A percentile compares a stretch with the other conserved stretches of the same genome.
These are phyloP conservation scores for Acanthamoeba culbertsoni DNA, from an alignment of 208 protist genomes.

Conservation along the genomic window DNA sequence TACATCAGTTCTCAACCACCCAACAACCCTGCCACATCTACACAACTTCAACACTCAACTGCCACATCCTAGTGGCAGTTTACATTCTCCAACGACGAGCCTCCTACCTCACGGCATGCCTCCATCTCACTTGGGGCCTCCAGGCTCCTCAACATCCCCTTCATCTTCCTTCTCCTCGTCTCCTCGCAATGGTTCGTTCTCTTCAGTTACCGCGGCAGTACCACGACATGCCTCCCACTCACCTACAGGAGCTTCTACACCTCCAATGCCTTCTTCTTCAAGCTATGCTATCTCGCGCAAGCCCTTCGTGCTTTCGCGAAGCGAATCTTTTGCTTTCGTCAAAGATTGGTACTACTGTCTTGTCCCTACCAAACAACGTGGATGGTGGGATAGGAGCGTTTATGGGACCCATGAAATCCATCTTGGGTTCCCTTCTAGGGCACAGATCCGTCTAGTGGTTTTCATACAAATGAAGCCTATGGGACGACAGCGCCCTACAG, in stretches of 20 bases:
- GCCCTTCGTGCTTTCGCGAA: neutral
- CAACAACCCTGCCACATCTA: neutral
- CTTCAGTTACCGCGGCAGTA: neutral
- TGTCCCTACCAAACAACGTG: neutral
- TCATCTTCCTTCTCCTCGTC: neutral
- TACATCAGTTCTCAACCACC: neutral
- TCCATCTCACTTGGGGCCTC: neutral
- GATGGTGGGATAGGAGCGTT: no score
- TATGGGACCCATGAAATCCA: no score
- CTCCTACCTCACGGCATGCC: neutral
- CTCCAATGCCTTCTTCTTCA: neutral
- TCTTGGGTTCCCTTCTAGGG: no score
- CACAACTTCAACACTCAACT: neutral
- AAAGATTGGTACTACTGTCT: neutral
- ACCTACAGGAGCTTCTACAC: no score
- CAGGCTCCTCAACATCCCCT: neutral
- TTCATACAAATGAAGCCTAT: no score
- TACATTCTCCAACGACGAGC: neutral
- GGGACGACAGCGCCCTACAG: no score
- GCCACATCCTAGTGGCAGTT: neutral
- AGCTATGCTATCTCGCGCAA: neutral
- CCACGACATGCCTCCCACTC: neutral
- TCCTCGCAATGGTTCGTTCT: neutral
- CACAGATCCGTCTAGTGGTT: no score
- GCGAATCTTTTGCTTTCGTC: conserved; percentile 13